These are phyloP conservation scores for Endogone sp. DNA, from an alignment of 192 early-diverging fungal genomes.

Conservation along the genomic window DNA sequence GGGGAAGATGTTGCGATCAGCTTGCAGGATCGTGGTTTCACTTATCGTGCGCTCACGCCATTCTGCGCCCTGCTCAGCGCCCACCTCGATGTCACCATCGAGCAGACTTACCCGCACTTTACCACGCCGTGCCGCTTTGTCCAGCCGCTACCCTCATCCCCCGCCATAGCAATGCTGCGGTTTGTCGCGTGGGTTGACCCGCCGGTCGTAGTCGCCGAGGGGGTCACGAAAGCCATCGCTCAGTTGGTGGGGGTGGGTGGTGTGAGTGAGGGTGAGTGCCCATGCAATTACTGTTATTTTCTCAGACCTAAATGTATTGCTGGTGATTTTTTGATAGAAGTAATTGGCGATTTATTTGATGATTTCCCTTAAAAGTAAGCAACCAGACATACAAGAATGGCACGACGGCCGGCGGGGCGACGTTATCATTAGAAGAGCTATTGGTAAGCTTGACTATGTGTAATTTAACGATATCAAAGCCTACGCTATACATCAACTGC, in stretches of 20 bases:
- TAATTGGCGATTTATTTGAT: not conserved
- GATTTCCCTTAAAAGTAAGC: not conserved
- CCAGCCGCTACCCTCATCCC: conserved; percentile 21
- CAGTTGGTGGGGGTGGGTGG: not conserved
- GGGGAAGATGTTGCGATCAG: no score
- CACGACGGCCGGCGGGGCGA: not conserved
- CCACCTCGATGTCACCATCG: conserved; percentile 29
- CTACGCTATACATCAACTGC: no score
- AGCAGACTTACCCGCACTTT: conserved; percentile 22
- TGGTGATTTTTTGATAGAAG: not conserved
- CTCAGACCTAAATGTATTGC: not conserved
- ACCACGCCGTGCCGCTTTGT: conserved; percentile 24
- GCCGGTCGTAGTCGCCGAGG: conserved; percentile 28
- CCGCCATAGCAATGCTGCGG: conserved; percentile 12
- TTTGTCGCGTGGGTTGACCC: conserved; percentile 31
- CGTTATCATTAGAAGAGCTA: not conserved
- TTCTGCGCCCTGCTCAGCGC: no score
- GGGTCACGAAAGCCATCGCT: conserved; percentile 22
- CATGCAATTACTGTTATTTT: not conserved
- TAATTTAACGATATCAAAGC: no score
- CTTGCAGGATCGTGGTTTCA: no score
- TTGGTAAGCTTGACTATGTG: no score
- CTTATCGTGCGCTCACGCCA: no score
- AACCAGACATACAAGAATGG: not conserved
- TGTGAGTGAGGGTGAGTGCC: not conserved